Percentiles rank a stretch among this genome's conserved stretches.
phyloP scores from a whole-genome alignment of 2,329 filamentous ascomycete species.

The Dichotomopilus funicola region DNA sequence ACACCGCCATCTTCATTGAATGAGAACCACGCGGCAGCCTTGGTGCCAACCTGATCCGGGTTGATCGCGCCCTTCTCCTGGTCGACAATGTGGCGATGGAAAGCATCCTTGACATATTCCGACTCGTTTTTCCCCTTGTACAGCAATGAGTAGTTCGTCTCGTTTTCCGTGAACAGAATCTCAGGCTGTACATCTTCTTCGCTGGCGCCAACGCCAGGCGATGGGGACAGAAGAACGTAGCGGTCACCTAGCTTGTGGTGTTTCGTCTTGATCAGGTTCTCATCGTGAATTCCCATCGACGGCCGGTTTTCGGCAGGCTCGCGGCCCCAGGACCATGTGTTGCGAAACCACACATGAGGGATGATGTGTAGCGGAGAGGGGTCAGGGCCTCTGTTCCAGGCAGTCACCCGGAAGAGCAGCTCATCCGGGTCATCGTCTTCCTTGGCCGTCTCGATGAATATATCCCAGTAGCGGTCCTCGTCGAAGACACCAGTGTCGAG shows the following conservation, averaged over 20 bases:
- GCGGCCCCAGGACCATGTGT: slow-evolving; percentile 93
- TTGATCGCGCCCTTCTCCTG: slow-evolving; percentile 76
- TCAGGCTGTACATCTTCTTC: slow-evolving; percentile 79
- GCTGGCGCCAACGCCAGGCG: slow-evolving; percentile 71
- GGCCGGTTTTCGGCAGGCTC: slow-evolving; percentile 73
- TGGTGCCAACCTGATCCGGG: slow-evolving; percentile 73
- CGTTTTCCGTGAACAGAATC: slow-evolving; percentile 90
- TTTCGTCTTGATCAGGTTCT: slow-evolving; percentile 66
- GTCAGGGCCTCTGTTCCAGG: slow-evolving; percentile 90
- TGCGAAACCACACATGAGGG: slow-evolving; percentile 93
- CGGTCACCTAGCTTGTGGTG: slow-evolving; percentile 77
- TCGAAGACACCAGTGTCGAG: slow-evolving; percentile 84
- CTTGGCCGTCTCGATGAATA: slow-evolving; percentile 93
- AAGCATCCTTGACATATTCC: slow-evolving; percentile 89
- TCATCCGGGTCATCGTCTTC: slow-evolving; percentile 88
- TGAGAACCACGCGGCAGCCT: slow-evolving; percentile 83
- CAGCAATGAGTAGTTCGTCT: slow-evolving; percentile 75
- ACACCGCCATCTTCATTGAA: slow-evolving; percentile 90
- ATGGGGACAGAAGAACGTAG: slow-evolving; percentile 80
- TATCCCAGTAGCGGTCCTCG: slow-evolving; percentile 91
- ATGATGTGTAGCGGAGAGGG: slow-evolving; percentile 88
- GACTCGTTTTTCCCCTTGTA: slow-evolving; percentile 74
- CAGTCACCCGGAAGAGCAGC: slow-evolving; percentile 86
- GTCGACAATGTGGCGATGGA: slow-evolving; percentile 81
- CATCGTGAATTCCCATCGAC: slow-evolving; percentile 58